These are phyloP conservation scores for Bondarzewia mesenterica DNA, from an alignment of 1,284 basidiomycete species.

Conservation along the genomic window DNA sequence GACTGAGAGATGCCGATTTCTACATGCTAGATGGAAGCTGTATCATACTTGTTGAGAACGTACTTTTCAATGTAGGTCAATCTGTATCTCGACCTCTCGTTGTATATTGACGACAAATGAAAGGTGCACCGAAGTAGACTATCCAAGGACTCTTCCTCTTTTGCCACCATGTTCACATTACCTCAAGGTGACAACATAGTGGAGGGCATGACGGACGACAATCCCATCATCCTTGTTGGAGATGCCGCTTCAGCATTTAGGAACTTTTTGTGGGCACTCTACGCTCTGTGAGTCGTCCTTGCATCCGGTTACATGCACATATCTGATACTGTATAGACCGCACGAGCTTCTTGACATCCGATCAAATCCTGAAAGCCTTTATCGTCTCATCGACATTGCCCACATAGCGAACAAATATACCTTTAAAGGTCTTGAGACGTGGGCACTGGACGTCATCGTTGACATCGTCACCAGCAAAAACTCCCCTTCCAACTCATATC, in stretches of 20 bases:
- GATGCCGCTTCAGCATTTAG: constrained; percentile 55
- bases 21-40: constrained; percentile 28
- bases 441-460: constrained; percentile 59
- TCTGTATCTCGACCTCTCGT: not conserved
- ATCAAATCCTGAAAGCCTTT: constrained; percentile 38
- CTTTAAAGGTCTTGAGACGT: constrained; percentile 60
- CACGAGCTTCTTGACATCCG: constrained; percentile 42
- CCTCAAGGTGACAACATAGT: constrained; percentile 37
- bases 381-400: constrained; percentile 52
- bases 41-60: constrained; percentile 24
- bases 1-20: constrained; percentile 21
- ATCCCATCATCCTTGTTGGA: constrained; percentile 51
- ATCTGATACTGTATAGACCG: constrained; percentile 32
- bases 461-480: constrained; percentile 46
- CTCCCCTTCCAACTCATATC: constrained; percentile 28
- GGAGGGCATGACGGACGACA: constrained; percentile 55
- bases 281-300: constrained; percentile 41
- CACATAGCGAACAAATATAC: constrained; percentile 58
- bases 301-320: not conserved
- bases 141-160: constrained; percentile 54
- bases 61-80: constrained; percentile 26
- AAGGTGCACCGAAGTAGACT: constrained; percentile 61
- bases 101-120: not conserved
- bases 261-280: constrained; percentile 51
- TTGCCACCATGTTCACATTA: constrained; percentile 53